Evolutionary conservation across 768 basidiomycete species (phyloP).

Genomic region (Pleurotus eryngii): DNA sequence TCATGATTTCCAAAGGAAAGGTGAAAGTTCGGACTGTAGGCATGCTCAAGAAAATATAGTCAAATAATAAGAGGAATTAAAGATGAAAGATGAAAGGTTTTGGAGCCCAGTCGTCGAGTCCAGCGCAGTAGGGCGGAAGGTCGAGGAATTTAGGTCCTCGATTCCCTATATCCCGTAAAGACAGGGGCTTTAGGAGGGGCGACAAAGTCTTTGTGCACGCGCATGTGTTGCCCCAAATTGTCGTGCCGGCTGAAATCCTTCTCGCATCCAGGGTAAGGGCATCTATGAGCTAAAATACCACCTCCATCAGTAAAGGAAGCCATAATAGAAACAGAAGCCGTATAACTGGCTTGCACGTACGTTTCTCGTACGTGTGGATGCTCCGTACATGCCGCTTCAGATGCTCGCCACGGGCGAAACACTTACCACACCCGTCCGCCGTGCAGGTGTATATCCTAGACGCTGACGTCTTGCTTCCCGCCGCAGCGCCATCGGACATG

Average conservation of each 20-base stretch:
- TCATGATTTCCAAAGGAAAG: no score
- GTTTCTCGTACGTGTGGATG: constrained; percentile 91
- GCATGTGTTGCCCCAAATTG: constrained; percentile 86
- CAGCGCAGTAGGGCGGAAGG: no score
- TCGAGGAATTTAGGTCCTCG: not conserved
- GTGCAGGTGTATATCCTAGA: constrained; percentile 67
- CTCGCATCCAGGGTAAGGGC: constrained; percentile 74
- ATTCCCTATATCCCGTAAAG: constrained; percentile 1
- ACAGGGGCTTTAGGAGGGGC: constrained; percentile 14
- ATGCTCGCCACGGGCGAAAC: constrained; percentile 86
- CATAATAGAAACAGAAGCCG: constrained; percentile 1
- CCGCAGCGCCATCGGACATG: constrained; percentile 6
- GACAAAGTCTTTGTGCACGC: constrained; percentile 65
- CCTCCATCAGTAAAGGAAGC: constrained; percentile 3
- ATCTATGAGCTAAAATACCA: constrained; percentile 62
- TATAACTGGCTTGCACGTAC: constrained; percentile 42
- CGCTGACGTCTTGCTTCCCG: constrained; percentile 31
- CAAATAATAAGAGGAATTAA: no score
- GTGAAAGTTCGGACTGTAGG: no score
- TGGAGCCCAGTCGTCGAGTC: no score
- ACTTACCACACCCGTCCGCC: constrained; percentile 82
- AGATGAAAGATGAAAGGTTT: no score
- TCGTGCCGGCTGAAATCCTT: constrained; percentile 87
- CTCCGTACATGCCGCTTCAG: constrained; percentile 85
- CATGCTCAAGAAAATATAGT: no score